phyloP scores from a whole-genome alignment of 768 basidiomycete species.

The Coprinellus micaceus region DNA sequence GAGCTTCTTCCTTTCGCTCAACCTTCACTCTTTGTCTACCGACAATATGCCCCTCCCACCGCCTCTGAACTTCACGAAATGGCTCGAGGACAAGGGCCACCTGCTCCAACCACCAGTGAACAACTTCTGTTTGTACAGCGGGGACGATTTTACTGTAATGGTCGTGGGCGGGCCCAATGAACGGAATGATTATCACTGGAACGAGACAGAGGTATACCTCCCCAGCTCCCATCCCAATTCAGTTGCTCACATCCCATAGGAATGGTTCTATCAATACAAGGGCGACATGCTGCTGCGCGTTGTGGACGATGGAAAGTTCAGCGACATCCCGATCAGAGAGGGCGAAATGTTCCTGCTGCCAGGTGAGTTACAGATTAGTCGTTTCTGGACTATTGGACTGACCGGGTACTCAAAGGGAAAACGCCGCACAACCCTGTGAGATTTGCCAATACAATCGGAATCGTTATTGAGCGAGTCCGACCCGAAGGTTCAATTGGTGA shows the following conservation, averaged over 20 bases:
- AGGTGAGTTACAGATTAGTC: conserved; percentile 53
- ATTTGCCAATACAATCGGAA: conserved; percentile 84
- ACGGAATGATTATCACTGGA: conserved; percentile 91
- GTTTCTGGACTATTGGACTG: too few relatives aligned
- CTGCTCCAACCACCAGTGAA: conserved; percentile 89
- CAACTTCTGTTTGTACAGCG: conserved; percentile 81
- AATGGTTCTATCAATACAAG: conserved; percentile 98
- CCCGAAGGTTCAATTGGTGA: conserved; percentile 72
- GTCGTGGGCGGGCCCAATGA: conserved; percentile 94
- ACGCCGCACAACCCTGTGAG: conserved; percentile 96
- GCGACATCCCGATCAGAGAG: conserved; percentile 86
- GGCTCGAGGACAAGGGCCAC: conserved; percentile 80
- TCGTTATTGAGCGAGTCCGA: conserved; percentile 85
- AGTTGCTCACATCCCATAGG: conserved; percentile 39
- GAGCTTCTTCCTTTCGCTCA: not conserved
- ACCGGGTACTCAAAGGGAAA: conserved; percentile 63
- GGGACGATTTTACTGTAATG: conserved; percentile 92
- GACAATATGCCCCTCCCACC: conserved; percentile 63
- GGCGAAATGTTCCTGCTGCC: conserved; percentile 97
- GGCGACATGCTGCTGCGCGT: conserved; percentile 88
- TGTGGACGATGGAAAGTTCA: conserved; percentile 74
- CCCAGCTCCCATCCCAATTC: not conserved
- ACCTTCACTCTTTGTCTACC: not conserved
- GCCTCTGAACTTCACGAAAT: conserved; percentile 86
- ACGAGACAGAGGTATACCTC: conserved; percentile 78